Evolutionary conservation across 305 asterid species (phyloP), one percentile per base, ranked within the genome.

Genomic region (Stenogyne calaminthoides): DNA sequence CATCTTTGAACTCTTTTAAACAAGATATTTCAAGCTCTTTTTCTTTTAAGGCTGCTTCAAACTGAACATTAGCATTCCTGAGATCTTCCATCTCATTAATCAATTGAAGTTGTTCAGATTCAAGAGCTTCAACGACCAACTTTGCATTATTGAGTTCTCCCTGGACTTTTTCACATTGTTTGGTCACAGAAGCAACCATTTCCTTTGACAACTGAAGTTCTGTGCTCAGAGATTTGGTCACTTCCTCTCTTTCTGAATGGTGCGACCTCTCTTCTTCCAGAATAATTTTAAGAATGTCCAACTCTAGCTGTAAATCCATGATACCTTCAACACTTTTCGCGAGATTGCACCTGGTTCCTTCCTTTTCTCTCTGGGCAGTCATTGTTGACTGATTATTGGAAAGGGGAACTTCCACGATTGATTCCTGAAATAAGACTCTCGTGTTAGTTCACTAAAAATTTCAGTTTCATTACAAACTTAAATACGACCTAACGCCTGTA

Each of bases 61-160:
- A 80, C 54, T 46, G 83, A 72, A 32, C 67, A 55, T 80, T 88
- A 67, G 84, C 70, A 80, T 72, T 82, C 80, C 84, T 87, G 61
- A 90, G 91, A 79, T 88, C 90, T 61, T 91, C 98, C 66, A 86
- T 81, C 89, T 89, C 98, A 66, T 82, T 80, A 25, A 95, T 89
- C 27, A 80, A 80, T 52, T 82, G 79, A 77, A 95, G 67, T 70
- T 91, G 96, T 75, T 95, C 93, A 22, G 93, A 84, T 78, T 95
- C 98, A 15, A 95, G 97, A 84, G 98, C 97, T 81, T 89, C 97
- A 69, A 85, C 84, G 69, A 92, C 83, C 74, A 86, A 76, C 69
- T 89, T 88, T 64, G 88, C 80, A 71, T 84, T 84, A 70, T 79
- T 72, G 32, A 93, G 92, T 86, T 91, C 93, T 69, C 85, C 88